Evolutionary conservation across 2,329 filamentous ascomycete genomes (phyloP).

Genomic region (Neofusicoccum umdonicola): DNA sequence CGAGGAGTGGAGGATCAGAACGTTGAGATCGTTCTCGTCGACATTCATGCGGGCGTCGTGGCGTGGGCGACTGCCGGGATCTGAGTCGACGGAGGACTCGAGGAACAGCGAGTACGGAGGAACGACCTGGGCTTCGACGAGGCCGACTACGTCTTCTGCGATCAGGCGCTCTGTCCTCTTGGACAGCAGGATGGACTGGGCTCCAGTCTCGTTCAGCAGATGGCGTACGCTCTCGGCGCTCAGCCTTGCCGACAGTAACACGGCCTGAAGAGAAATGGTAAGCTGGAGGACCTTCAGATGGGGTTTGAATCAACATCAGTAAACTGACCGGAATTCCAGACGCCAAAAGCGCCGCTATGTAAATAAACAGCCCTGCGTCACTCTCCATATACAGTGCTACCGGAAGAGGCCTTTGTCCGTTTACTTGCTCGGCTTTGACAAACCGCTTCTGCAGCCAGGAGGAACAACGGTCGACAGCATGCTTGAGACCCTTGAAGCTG

Average conservation of each 20-base stretch:
- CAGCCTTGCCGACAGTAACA: slow-evolving; percentile 24
- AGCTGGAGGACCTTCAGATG: no score
- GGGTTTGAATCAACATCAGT: no score
- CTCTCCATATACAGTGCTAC: slow-evolving; percentile 32
- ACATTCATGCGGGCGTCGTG: not conserved
- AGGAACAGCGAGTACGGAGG: not conserved
- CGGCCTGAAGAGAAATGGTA: no score
- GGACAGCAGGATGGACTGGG: not conserved
- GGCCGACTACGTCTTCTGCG: not conserved
- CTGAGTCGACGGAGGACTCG: not conserved
- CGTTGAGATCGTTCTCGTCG: not conserved
- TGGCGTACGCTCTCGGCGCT: slow-evolving; percentile 2
- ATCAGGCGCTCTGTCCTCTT: not conserved
- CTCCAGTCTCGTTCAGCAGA: not conserved
- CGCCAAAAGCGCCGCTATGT: slow-evolving; percentile 26
- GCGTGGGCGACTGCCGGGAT: not conserved
- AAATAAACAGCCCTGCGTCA: slow-evolving; percentile 29
- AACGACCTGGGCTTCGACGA: not conserved
- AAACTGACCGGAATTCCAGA: slow-evolving; percentile 23
- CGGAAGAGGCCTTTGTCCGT: slow-evolving; percentile 4
- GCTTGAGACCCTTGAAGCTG: not conserved
- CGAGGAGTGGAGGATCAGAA: slow-evolving; percentile 30
- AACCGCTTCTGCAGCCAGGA: not conserved
- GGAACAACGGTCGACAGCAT: not conserved
- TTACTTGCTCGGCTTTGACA: no score